Percentiles rank a stretch among this genome's conserved stretches.
These are phyloP conservation scores for Tuber aestivum DNA, from an alignment of 495 filamentous ascomycete genomes.

Conservation along the genomic window DNA sequence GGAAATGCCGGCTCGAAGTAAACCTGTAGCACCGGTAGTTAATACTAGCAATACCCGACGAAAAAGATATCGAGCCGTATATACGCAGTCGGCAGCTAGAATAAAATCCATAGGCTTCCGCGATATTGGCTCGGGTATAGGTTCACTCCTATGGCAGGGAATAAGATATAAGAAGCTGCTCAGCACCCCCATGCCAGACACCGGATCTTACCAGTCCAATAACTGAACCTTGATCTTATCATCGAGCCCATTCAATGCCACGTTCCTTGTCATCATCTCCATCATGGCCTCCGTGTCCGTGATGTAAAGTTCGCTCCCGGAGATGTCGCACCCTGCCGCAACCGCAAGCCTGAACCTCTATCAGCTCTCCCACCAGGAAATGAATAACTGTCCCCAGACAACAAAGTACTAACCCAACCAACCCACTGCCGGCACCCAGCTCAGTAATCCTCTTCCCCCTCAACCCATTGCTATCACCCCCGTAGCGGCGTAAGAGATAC, in stretches of 20 bases:
- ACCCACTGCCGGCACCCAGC: slow-evolving; percentile 83
- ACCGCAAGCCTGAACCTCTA: slow-evolving; percentile 52
- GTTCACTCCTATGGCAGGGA: slow-evolving; percentile 49
- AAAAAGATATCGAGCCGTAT: not conserved
- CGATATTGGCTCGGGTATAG: slow-evolving; percentile 48
- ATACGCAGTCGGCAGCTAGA: slow-evolving; percentile 86
- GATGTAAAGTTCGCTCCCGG: slow-evolving; percentile 55
- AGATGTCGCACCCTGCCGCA: slow-evolving; percentile 53
- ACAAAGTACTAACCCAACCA: slow-evolving; percentile 63
- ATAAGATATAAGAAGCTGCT: slow-evolving; percentile 1
- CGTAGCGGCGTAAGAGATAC: slow-evolving; percentile 61
- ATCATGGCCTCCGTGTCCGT: slow-evolving; percentile 86
- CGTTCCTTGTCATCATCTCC: slow-evolving; percentile 74
- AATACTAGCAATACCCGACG: not conserved
- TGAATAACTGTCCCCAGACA: slow-evolving; percentile 4
- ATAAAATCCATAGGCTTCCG: slow-evolving; percentile 63
- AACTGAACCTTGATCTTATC: slow-evolving; percentile 55
- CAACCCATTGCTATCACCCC: slow-evolving; percentile 12
- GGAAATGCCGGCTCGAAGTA: slow-evolving; percentile 96
- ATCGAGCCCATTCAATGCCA: slow-evolving; percentile 67
- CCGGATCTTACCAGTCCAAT: slow-evolving; percentile 65
- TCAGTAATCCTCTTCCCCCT: slow-evolving; percentile 61
- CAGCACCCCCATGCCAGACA: not conserved
- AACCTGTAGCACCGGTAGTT: slow-evolving; percentile 20
- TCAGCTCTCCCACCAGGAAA: slow-evolving; percentile 18